phyloP scores from a whole-genome alignment of 2,329 filamentous ascomycete genomes.

The Claviceps purpurea region DNA sequence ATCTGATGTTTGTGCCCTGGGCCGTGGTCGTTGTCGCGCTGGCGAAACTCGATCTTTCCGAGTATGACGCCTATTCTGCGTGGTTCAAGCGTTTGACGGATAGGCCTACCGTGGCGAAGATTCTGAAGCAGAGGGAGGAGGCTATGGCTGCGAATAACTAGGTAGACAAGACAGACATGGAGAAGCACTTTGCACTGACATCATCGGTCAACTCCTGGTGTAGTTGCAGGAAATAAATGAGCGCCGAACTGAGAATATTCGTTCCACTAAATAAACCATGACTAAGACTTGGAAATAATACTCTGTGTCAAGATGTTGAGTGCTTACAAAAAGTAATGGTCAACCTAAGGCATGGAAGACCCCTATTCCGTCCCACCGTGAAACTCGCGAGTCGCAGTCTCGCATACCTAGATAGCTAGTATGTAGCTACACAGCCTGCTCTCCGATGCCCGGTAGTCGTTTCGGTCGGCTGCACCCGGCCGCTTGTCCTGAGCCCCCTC shows the following conservation, averaged over 20 bases:
- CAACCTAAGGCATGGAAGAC: not conserved
- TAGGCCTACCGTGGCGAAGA: not conserved
- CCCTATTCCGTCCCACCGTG: too few relatives aligned
- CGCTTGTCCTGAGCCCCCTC: not conserved
- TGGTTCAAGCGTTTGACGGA: too few relatives aligned
- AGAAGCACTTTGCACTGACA: too few relatives aligned
- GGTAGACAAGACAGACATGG: too few relatives aligned
- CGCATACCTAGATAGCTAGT: too few relatives aligned
- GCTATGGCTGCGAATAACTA: not conserved
- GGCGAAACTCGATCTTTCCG: not conserved
- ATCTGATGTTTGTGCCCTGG: conserved; percentile 14
- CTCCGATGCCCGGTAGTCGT: not conserved
- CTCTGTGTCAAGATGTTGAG: not conserved
- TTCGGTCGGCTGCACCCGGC: not conserved
- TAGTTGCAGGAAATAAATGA: too few relatives aligned
- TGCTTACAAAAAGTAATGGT: not conserved
- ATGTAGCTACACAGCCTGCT: not conserved
- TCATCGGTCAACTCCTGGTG: too few relatives aligned
- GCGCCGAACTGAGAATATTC: too few relatives aligned
- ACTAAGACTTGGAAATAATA: too few relatives aligned
- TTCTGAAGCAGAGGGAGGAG: conserved; percentile 3
- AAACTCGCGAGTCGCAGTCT: too few relatives aligned
- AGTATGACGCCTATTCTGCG: not conserved
- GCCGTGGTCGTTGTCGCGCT: not conserved
- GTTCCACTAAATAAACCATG: not conserved